Evolutionary conservation across 2,329 filamentous ascomycete species (phyloP), one percentile per base, ranked within the genome.

Genomic region (Xylariaceae sp.): DNA sequence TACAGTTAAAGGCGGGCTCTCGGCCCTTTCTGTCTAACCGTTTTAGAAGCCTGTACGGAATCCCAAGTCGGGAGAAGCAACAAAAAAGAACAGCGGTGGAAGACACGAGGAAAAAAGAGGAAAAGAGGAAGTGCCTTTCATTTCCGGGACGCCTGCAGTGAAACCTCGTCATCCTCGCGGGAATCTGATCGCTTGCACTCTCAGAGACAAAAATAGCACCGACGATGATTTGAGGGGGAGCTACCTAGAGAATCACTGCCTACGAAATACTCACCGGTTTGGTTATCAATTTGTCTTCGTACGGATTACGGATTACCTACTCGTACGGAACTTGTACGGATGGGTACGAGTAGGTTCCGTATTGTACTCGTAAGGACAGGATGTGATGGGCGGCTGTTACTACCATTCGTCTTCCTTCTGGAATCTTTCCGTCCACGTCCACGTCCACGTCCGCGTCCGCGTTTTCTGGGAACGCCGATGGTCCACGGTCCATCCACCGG

Each of bases 341-440:
- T 30, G 23, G 23, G 23, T 18, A 18, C 17, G 17, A 18, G 17
- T 30, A 30, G 23, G 23, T 30, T 30, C 23, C 23, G 23, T 30
- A 30, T 30, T 18, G 17, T 18, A 18, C 17, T 18, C 23, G 23
- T 4, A 30, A 30, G 23, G 23, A 30, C 23, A 30, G 23, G 23
- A 30, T 30, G 23, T 30, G 23, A 30, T 64, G 60, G 47, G 60
- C 51, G 17, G 35, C 23, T 11, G 35, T 50, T 48, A 39, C 17
- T 18, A 58, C 58, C 53, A 30, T 30, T 30, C 4, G 23, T 30
- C 23, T 4, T 30, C 23, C 60, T 69, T 69, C 67, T 65, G 59
- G 65, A 66, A 66, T 54, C 60, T 61, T 68, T 65, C 61, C 57
- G 34, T 51, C 62, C 60, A 55, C 23, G 23, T 30, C 23, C 23